phyloP scores from a whole-genome alignment of 1,139 yeast species.

The Torulaspora pretoriensis region DNA sequence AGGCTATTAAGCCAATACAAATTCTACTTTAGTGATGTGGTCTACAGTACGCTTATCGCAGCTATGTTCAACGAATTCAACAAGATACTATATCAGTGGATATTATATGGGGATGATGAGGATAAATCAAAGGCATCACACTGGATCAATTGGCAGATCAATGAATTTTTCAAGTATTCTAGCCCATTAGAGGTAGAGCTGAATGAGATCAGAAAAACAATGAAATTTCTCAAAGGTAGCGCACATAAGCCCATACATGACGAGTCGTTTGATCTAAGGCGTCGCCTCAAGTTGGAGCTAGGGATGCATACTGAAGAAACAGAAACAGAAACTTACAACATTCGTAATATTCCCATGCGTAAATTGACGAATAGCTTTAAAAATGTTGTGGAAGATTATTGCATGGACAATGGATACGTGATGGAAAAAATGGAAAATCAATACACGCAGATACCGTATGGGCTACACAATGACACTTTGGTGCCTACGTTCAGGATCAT shows the following conservation, averaged over 20 bases:
- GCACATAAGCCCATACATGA: constrained; percentile 17
- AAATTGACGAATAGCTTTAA: constrained; percentile 40
- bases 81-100: constrained; percentile 30
- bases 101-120: constrained; percentile 15
- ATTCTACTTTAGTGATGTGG: constrained; percentile 14
- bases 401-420: constrained; percentile 33
- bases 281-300: constrained; percentile 6
- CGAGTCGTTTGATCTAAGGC: constrained; percentile 19
- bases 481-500: constrained; percentile 30
- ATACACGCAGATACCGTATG: constrained; percentile 23
- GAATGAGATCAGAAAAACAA: constrained; percentile 14
- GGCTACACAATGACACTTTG: constrained; percentile 14
- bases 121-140: constrained; percentile 16
- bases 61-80: constrained; percentile 26
- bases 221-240: constrained; percentile 13
- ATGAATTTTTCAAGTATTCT: constrained; percentile 15
- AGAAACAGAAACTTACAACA: constrained; percentile 11
- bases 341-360: constrained; percentile 33
- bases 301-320: constrained; percentile 5
- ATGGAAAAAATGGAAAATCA: constrained; percentile 21
- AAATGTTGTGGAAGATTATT: constrained; percentile 47
- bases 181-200: constrained; percentile 15
- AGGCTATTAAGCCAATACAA: constrained; percentile 15
- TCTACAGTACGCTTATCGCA: constrained; percentile 15
- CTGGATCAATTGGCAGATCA: constrained; percentile 28